phyloP scores from a whole-genome alignment of 768 basidiomycete genomes.

The Leccinellum albellum region DNA sequence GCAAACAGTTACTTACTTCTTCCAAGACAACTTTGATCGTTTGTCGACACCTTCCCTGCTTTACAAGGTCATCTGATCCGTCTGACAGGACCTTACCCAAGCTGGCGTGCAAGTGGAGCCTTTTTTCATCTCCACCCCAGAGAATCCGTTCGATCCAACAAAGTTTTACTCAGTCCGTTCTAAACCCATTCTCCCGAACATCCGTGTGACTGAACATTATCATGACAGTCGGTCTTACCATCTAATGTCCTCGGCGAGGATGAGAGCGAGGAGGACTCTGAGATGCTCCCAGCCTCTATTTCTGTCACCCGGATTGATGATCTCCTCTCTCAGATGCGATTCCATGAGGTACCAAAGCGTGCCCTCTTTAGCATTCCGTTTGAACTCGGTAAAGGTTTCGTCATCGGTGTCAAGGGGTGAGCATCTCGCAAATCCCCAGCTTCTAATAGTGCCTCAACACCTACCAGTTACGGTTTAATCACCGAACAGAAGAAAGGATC shows the following conservation, averaged over 20 bases:
- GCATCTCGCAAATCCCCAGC: constrained; percentile 17
- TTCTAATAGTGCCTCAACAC: constrained; percentile 3
- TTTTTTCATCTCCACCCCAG: constrained; percentile 77
- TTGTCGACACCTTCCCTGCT: constrained; percentile 20
- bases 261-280: constrained; percentile 48
- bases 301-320: constrained; percentile 78
- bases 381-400: constrained; percentile 66
- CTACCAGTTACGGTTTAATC: constrained; percentile 74
- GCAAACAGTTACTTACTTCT: constrained; percentile 58
- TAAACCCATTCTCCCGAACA: neutral
- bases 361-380: constrained; percentile 81
- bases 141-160: constrained; percentile 63
- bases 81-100: constrained; percentile 70
- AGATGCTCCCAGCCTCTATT: constrained; percentile 61
- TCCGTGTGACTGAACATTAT: constrained; percentile 4
- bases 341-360: constrained; percentile 80
- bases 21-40: constrained; percentile 71
- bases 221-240: constrained; percentile 53
- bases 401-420: constrained; percentile 81
- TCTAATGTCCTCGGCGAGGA: constrained; percentile 44
- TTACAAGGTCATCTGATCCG: neutral
- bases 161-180: constrained; percentile 75
- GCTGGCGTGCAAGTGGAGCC: constrained; percentile 79
- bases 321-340: constrained; percentile 73
- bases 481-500: constrained; percentile 83